Evolutionary conservation across 495 filamentous ascomycete genomes (phyloP), one percentile per base, ranked within the genome.

Genomic region (Podospora anserina): DNA sequence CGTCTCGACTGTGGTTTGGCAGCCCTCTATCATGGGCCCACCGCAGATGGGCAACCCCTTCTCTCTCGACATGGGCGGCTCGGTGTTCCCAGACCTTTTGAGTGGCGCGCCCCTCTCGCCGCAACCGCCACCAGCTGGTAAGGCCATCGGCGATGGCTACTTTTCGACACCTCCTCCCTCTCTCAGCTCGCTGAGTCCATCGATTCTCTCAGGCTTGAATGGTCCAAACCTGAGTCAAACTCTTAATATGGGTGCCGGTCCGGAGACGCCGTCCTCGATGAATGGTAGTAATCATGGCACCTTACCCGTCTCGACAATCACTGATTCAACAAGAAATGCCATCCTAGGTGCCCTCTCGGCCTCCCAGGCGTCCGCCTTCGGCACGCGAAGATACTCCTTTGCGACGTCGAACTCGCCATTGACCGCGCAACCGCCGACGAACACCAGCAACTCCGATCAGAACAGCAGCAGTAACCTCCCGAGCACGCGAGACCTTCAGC

Each of bases 271-370:
- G 60, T 89, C 87, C 23, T 91, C 90, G 55, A 85, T 91, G 68
- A 87, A 84, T 72, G 86, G 87, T 72, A 85, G 82, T 78, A 85
- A 84, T 71, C 84, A 86, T 75, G 83, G 83, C 71, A 80, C 81
- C 71, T 82, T 83, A 73, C 85, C 84, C 69, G 77, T 86, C 68
- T 79, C 85, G 69, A 86, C 94, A 70, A 94, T 99, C 79, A 96
- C 94, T 74, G 96, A 99, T 82, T 88, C 91, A 77, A 98, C 94
- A 68, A 88, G 95, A 80, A 90, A 91, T 82, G 88, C 94, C 76
- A 86, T 97, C 81, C 80, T 97, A 78, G 84, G 86, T 72, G 92
- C 90, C 70, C 87, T 98, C 69, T 78, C 77, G 65, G 67, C 76
- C 75, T 90, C 91, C 70, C 91, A 92, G 78, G 87, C 90, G 66